Conservation (phyloP, 257 asterid species). For the Rhazya stricta region DNA sequence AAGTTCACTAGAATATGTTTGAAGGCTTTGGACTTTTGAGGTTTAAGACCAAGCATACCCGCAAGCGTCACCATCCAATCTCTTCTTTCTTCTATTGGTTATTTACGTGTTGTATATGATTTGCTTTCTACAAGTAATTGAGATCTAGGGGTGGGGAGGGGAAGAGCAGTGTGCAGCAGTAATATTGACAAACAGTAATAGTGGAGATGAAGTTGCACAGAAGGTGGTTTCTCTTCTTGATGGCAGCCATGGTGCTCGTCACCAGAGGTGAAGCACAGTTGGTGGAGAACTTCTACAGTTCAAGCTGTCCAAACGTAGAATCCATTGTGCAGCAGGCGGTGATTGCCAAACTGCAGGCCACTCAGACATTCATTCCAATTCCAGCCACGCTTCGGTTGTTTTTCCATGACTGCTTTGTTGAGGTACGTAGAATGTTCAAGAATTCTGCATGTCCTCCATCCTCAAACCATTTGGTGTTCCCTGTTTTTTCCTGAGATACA, state of each 20-base stretch:
- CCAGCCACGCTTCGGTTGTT: conserved; percentile 72
- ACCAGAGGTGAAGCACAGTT: conserved; percentile 44
- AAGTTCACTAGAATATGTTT: no score
- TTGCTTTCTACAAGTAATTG: conserved; percentile 3
- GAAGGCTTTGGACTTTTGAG: not conserved
- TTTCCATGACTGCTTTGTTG: conserved; percentile 75
- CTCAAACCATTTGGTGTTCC: not conserved
- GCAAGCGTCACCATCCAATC: not conserved
- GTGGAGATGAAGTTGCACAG: conserved; percentile 25
- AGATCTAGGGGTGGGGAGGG: not conserved
- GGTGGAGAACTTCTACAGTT: conserved; percentile 40
- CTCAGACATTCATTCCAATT: conserved; percentile 50
- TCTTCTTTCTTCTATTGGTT: not conserved
- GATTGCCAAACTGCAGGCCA: conserved; percentile 35
- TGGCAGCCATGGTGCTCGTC: conserved; percentile 21
- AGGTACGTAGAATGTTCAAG: conserved; percentile 27
- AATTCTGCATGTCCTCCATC: not conserved
- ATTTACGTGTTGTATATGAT: not conserved
- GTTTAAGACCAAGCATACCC: not conserved
- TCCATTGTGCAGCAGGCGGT: conserved; percentile 42
- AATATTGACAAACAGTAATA: not conserved
- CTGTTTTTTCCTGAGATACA: no score
- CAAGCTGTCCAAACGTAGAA: conserved; percentile 58
- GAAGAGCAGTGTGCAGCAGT: not conserved
- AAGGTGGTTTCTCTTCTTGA: conserved; percentile 15